Percentiles rank a stretch among this genome's conserved stretches.
Conservation (phyloP, 805 yeast species). For the Myxozyma geophila region DNA sequence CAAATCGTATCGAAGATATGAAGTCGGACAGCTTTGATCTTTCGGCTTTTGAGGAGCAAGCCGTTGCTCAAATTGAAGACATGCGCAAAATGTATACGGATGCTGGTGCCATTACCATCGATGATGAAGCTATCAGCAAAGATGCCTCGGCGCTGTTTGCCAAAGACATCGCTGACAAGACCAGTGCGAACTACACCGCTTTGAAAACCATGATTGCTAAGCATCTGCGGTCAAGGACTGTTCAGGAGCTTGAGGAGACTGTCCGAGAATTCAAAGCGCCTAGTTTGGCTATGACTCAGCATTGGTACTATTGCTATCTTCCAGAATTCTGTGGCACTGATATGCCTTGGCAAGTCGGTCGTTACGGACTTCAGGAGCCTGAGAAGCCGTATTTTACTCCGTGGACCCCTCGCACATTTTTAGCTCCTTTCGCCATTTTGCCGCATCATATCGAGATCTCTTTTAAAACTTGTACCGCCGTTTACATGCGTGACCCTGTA, state of each 20-base stretch:
- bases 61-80: background rate
- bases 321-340: constrained; percentile 32
- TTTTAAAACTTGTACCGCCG: constrained; percentile 90
- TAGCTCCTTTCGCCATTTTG: constrained; percentile 88
- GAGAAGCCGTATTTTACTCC: constrained; percentile 90
- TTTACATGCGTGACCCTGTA: constrained; percentile 95
- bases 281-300: constrained; percentile 34
- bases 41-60: constrained; percentile 1
- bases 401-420: constrained; percentile 92
- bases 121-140: constrained; percentile 1
- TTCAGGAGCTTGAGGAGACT: constrained; percentile 13
- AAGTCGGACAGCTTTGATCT: background rate
- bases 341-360: constrained; percentile 79
- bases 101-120: background rate
- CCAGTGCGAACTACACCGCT: background rate
- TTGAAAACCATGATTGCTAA: background rate
- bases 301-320: constrained; percentile 33
- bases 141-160: constrained; percentile 5
- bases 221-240: background rate
- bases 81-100: background rate
- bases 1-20: constrained; percentile 3
- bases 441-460: constrained; percentile 93
- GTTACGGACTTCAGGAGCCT: constrained; percentile 80
- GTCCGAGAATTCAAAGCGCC: constrained; percentile 27
- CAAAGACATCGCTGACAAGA: background rate